Percentiles rank a stretch among this genome's conserved stretches.
These are phyloP conservation scores for Phytophthora pistaciae DNA, from an alignment of 352 stramenopile species.

Conservation along the genomic window DNA sequence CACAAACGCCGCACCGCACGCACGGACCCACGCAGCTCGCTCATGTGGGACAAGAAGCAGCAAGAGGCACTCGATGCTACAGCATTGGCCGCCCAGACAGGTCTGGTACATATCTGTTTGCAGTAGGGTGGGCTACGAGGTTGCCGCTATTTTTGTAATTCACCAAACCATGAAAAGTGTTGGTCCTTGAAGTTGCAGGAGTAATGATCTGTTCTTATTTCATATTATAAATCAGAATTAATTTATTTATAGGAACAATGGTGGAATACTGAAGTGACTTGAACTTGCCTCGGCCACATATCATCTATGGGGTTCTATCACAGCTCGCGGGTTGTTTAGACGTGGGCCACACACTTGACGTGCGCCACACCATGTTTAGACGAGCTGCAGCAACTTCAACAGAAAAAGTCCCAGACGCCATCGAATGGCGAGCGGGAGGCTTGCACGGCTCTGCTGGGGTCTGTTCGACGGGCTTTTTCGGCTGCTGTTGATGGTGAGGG, in stretches of 20 bases:
- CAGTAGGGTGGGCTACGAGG: conserved; percentile 31
- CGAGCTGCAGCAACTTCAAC: conserved; percentile 31
- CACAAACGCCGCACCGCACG: conserved; percentile 85
- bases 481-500: conserved; percentile 5
- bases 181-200: conserved; percentile 10
- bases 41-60: conserved; percentile 83
- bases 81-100: conserved; percentile 59
- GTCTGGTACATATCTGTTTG: conserved; percentile 72
- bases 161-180: background rate
- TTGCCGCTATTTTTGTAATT: background rate
- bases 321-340: conserved; percentile 33
- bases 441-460: conserved; percentile 1
- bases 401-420: conserved; percentile 23
- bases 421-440: conserved; percentile 10
- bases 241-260: too few species aligned
- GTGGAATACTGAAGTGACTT: too few species aligned
- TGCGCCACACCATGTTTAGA: conserved; percentile 36
- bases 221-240: too few species aligned
- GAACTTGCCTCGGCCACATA: background rate
- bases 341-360: conserved; percentile 20
- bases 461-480: background rate
- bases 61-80: conserved; percentile 65
- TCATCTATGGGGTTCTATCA: background rate
- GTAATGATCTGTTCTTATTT: background rate
- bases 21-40: conserved; percentile 73